Evolutionary conservation across 2,329 filamentous ascomycete species (phyloP), one percentile per base, ranked within the genome.

Genomic region (Zalaria obscura): DNA sequence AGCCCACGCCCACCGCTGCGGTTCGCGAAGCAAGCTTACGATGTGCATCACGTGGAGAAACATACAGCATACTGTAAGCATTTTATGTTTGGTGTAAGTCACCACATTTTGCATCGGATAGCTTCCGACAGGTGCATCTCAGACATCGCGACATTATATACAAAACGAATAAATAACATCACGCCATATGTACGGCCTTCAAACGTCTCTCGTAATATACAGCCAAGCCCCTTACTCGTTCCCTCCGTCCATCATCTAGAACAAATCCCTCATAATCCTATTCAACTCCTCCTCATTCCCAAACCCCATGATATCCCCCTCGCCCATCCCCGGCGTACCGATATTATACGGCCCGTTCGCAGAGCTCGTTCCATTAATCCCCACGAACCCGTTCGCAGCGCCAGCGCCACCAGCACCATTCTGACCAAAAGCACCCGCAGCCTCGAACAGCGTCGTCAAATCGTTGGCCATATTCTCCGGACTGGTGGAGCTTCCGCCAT

Each of bases 401-500:
- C 35, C 35, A 6, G 18, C 9, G 5, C 36, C 40, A 11, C 35
- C 35, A 6, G 18, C 9, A 4, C 36, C 40, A 32, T 43, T 45
- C 26, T 41, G 47, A 27, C 54, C 51, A 39, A 68, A 71, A 0
- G 68, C 70, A 0, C 75, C 76, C 3, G 75, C 75, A 32, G 75
- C 73, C 51, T 80, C 76, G 44, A 80, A 80, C 36, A 80, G 53
- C 46, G 68, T 74, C 3, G 74, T 78, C 39, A 80, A 56, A 53
- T 80, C 76, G 46, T 75, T 75, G 40, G 77, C 75, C 53, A 78
- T 69, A 5, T 70, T 70, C 49, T 78, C 73, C 39, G 75, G 75
- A 48, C 68, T 75, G 33, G 66, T 72, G 25, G 69, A 70, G 8
- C 69, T 52, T 2, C 34, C 64, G 28, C 47, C 48, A 29, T 47